Evolutionary conservation across 2,329 filamentous ascomycete genomes (phyloP).

Genomic region (Aspergillus pseudoterreus): DNA sequence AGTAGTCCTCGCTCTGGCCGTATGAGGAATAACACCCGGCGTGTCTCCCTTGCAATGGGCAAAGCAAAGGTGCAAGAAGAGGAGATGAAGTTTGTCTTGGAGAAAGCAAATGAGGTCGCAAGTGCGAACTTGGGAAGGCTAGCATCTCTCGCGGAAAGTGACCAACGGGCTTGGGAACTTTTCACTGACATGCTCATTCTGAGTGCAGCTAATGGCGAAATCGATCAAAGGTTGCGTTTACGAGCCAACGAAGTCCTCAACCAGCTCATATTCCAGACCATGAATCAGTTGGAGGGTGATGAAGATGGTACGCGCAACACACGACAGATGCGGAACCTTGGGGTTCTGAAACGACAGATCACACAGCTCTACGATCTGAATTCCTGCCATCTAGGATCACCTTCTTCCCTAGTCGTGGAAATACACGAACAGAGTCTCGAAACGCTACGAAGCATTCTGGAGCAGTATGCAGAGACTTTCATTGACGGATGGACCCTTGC

Average conservation of each 20-base stretch:
- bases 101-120: constrained; percentile 70
- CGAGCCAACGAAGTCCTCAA: constrained; percentile 62
- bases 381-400: constrained; percentile 53
- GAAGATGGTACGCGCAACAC: constrained; percentile 50
- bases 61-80: constrained; percentile 42
- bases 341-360: constrained; percentile 62
- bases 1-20: constrained; percentile 32
- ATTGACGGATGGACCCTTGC: constrained; percentile 79
- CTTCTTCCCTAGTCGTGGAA: constrained; percentile 65
- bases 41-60: constrained; percentile 39
- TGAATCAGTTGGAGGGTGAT: constrained; percentile 36
- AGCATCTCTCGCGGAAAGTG: constrained; percentile 58
- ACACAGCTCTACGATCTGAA: constrained; percentile 54
- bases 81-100: constrained; percentile 55
- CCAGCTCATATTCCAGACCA: constrained; percentile 39
- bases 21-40: constrained; percentile 36
- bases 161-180: constrained; percentile 71
- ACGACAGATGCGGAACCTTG: constrained; percentile 70
- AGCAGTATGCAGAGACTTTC: constrained; percentile 82
- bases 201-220: constrained; percentile 38
- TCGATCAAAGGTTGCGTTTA: constrained; percentile 38
- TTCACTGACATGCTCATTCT: constrained; percentile 56
- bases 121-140: constrained; percentile 73
- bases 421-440: constrained; percentile 79
- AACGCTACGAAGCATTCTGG: constrained; percentile 74